Conservation (phyloP, 331 rosid species). For the Dryas integrifolia region DNA sequence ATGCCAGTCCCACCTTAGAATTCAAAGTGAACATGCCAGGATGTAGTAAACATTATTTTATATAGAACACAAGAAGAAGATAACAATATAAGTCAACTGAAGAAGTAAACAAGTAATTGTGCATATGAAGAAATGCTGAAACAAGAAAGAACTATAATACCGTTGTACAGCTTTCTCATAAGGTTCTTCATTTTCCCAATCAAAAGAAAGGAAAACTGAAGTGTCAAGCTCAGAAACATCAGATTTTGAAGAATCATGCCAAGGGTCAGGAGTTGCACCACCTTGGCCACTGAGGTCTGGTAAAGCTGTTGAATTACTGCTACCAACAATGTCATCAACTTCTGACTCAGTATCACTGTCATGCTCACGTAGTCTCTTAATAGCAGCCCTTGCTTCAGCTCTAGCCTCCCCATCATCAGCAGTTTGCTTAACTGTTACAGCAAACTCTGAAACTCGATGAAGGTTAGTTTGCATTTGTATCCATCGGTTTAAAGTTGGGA, state of each 20-base stretch:
- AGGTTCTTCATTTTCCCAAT: constrained; percentile 97
- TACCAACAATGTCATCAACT: constrained; percentile 65
- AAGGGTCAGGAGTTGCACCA: constrained; percentile 49
- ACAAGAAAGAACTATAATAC: constrained; percentile 39
- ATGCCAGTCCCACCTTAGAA: not conserved
- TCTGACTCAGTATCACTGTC: constrained; percentile 86
- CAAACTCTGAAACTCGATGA: constrained; percentile 95
- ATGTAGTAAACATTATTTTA: not conserved
- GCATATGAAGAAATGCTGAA: constrained; percentile 14
- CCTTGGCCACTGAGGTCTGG: constrained; percentile 51
- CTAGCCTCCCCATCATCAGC: constrained; percentile 40
- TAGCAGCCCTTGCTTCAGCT: constrained; percentile 61
- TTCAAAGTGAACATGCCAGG: not conserved
- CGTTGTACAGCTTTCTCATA: constrained; percentile 85
- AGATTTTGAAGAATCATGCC: constrained; percentile 62
- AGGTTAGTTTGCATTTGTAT: constrained; percentile 98
- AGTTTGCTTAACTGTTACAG: constrained; percentile 64
- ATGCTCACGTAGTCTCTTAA: constrained; percentile 82
- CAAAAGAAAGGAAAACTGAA: constrained; percentile 81
- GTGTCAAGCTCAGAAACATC: constrained; percentile 72
- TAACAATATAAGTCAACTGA: constrained; percentile 6
- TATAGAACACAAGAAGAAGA: constrained; percentile 8
- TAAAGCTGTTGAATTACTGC: constrained; percentile 50
- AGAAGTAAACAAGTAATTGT: constrained; percentile 14
- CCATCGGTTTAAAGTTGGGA: constrained; percentile 97